Percentiles rank a stretch among this genome's conserved stretches.
Evolutionary conservation across 352 stramenopile genomes (phyloP).

Genomic region (Lagenidium giganteum): DNA sequence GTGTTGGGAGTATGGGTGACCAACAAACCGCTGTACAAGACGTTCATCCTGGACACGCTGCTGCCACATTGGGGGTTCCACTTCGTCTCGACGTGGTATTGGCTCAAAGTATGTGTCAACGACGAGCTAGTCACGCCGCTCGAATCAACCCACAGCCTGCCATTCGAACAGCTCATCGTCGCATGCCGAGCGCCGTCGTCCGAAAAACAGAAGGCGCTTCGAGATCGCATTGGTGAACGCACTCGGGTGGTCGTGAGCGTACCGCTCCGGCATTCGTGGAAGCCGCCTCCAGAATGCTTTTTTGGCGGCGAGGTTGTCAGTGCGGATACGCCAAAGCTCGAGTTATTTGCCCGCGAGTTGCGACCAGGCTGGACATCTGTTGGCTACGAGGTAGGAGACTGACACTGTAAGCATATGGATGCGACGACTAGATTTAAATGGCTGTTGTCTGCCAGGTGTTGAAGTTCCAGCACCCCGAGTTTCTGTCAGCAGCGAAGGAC

Average conservation of each 20-base stretch:
- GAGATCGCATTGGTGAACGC: slow-evolving; percentile 21
- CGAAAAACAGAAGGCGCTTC: slow-evolving; percentile 11
- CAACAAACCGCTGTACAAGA: slow-evolving; percentile 49
- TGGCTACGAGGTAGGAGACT: slow-evolving; percentile 42
- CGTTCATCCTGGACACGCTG: slow-evolving; percentile 49
- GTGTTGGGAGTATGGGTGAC: slow-evolving; percentile 75
- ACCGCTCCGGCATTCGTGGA: slow-evolving; percentile 75
- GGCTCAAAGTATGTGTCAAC: slow-evolving; percentile 59
- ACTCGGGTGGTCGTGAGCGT: slow-evolving; percentile 50
- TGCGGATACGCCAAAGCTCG: slow-evolving; percentile 21
- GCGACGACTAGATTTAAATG: no score
- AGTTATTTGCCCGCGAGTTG: slow-evolving; percentile 70
- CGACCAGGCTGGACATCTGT: slow-evolving; percentile 52
- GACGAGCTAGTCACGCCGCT: slow-evolving; percentile 58
- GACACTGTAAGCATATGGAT: background rate
- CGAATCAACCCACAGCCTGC: slow-evolving; percentile 52
- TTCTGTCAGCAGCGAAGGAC: no score
- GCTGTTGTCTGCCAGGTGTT: no score
- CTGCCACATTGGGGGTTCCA: slow-evolving; percentile 58
- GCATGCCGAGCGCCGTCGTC: slow-evolving; percentile 29
- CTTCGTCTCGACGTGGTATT: slow-evolving; percentile 62
- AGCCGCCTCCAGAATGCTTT: slow-evolving; percentile 57
- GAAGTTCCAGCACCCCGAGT: no score
- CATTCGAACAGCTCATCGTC: slow-evolving; percentile 61
- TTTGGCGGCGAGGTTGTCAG: slow-evolving; percentile 20